These are phyloP conservation scores for Shiraia sp. DNA, from an alignment of 2,329 filamentous ascomycete species.

Conservation along the genomic window DNA sequence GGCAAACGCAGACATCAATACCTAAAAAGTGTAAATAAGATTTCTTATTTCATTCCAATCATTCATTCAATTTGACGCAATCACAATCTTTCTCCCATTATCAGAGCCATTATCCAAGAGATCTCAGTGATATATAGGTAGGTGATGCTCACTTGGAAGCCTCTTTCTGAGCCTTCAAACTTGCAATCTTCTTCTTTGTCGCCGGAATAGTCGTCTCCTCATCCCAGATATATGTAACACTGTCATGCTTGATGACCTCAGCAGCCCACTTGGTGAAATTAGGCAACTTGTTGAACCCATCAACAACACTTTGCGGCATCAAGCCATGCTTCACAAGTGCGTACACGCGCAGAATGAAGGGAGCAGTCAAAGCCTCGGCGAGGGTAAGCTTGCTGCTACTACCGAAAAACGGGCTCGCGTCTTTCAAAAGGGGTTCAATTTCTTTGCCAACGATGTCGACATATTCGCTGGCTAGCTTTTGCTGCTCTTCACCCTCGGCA, in stretches of 20 bases:
- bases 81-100: neutral
- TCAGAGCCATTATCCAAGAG: neutral
- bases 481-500: slow-evolving; percentile 55
- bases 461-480: slow-evolving; percentile 55
- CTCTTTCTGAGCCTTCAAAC: slow-evolving; percentile 29
- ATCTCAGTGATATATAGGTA: no score
- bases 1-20: slow-evolving; percentile 1
- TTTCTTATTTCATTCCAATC: neutral
- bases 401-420: slow-evolving; percentile 51
- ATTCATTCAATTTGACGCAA: neutral
- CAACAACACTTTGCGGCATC: slow-evolving; percentile 54
- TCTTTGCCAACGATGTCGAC: slow-evolving; percentile 66
- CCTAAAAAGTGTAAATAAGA: slow-evolving; percentile 7
- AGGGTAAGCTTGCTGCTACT: slow-evolving; percentile 63
- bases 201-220: slow-evolving; percentile 27
- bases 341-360: slow-evolving; percentile 68
- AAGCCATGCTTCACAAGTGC: slow-evolving; percentile 59
- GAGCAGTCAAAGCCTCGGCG: slow-evolving; percentile 70
- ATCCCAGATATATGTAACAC: slow-evolving; percentile 57
- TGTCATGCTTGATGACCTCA: slow-evolving; percentile 63
- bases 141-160: slow-evolving; percentile 15
- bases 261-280: slow-evolving; percentile 70
- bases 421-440: slow-evolving; percentile 69
- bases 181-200: slow-evolving; percentile 27
- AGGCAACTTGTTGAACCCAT: slow-evolving; percentile 61